Conservation (phyloP, 2,329 filamentous ascomycete species). For the Colletotrichum sp. region DNA sequence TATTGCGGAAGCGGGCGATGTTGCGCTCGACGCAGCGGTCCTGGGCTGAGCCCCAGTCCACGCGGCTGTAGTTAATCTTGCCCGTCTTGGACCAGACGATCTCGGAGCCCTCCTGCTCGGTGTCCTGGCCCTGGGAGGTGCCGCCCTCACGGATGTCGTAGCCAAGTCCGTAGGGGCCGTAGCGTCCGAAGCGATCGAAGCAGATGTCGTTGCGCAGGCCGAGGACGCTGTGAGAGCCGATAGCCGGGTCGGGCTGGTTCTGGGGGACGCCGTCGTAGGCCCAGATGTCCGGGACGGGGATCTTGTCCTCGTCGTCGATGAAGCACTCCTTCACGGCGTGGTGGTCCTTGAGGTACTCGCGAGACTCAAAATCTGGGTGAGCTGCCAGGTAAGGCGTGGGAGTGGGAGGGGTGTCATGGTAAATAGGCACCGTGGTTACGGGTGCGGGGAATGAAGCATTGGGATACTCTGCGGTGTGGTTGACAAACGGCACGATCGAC, state of each 20-base stretch:
- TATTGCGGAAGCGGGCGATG: conserved; percentile 61
- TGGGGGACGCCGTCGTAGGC: conserved; percentile 74
- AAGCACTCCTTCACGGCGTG: conserved; percentile 65
- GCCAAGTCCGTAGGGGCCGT: conserved; percentile 87
- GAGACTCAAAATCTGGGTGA: conserved; percentile 70
- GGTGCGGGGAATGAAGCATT: conserved; percentile 37
- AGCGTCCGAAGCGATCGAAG: conserved; percentile 85
- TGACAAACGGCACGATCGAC: conserved; percentile 65
- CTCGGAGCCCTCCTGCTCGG: conserved; percentile 71
- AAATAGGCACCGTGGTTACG: conserved; percentile 37
- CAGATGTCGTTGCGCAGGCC: conserved; percentile 80
- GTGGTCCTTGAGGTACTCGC: conserved; percentile 58
- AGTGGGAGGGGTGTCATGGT: conserved; percentile 35
- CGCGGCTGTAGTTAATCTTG: conserved; percentile 59
- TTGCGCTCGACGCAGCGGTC: conserved; percentile 63
- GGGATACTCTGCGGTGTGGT: conserved; percentile 79
- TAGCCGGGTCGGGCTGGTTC: conserved; percentile 77
- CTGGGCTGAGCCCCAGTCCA: conserved; percentile 63
- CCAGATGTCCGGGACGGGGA: conserved; percentile 66
- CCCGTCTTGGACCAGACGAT: conserved; percentile 59
- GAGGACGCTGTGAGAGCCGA: conserved; percentile 78
- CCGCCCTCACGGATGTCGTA: conserved; percentile 78
- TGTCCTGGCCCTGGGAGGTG: conserved; percentile 71
- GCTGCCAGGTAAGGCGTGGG: conserved; percentile 58
- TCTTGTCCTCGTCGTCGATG: conserved; percentile 62